Base-by-base conservation (phyloP, 306 rosid species). In the Fragaria nilgerrensis region DNA sequence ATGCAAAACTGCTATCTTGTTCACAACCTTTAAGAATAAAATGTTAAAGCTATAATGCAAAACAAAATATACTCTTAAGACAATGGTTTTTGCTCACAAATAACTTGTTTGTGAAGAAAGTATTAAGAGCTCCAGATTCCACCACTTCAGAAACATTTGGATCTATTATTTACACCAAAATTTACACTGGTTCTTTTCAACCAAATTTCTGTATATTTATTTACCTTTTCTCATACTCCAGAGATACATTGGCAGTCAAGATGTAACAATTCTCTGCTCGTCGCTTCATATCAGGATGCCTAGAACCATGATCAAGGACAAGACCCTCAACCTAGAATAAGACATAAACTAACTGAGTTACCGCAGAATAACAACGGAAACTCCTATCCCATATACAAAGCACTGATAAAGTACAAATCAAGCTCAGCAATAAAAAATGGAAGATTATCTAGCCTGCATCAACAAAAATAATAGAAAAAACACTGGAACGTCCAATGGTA, bases 211-310 rank as follows among this genome's bases (percentile, higher is more conserved):
- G 27, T 0, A 56, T 59, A 32, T 32, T 32, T 32, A 32, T 61
- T 66, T 86, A 95, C 99, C 97, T 95, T 83, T 90, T 95, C 37
- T 95, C 99, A 44, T 95, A 95, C 81, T 95, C 99, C 84, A 95
- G 76, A 80, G 99, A 90, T 48, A 95, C 99, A 59, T 95, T 95
- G 79, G 90, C 82, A 4, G 97, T 95, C 89, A 95, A 80, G 55
- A 95, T 95, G 77, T 82, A 78, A 78, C 99, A 92, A 78, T 95
- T 95, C 83, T 95, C 97, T 48, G 99, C 99, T 3, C 90, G 82
- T 32, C 97, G 91, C 83, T 95, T 95, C 99, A 95, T 92, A 84
- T 95, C 99, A 61, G 99, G 99, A 83, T 95, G 99, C 82, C 99
- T 89, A 69, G 99, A 92, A 78, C 99, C 99, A 74, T 95, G 99